Conservation (phyloP, 2,329 filamentous ascomycete genomes). For the Paecilomyces fulvus region DNA sequence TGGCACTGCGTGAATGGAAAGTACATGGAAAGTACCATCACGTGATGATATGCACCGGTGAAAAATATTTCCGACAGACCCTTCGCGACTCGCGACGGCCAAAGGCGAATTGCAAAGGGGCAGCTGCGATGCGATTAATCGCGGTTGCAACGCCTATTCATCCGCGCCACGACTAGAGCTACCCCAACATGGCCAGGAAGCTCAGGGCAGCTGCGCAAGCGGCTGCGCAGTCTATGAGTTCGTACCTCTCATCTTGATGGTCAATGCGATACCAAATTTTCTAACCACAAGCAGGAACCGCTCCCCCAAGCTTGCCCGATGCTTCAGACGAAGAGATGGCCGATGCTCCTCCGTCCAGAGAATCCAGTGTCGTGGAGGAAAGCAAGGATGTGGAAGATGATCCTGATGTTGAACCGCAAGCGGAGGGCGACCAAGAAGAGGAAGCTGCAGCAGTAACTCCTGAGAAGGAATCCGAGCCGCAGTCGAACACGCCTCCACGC, state of each 20-base stretch:
- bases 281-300: conserved; percentile 29
- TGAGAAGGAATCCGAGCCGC: conserved; percentile 35
- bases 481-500: conserved; percentile 45
- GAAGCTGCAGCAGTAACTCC: conserved; percentile 30
- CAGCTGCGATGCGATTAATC: neutral
- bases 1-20: neutral
- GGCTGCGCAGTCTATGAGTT: conserved; percentile 39
- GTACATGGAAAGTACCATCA: neutral
- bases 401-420: conserved; percentile 17
- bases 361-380: conserved; percentile 23
- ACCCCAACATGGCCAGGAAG: conserved; percentile 34
- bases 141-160: neutral
- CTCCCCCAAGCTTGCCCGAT: conserved; percentile 32
- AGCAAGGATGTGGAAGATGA: conserved; percentile 25
- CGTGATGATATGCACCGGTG: neutral
- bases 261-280: neutral
- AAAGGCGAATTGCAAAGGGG: neutral
- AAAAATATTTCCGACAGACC: conserved; percentile 4
- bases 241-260: conserved; percentile 9
- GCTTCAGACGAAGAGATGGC: conserved; percentile 39
- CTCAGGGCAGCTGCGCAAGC: conserved; percentile 39
- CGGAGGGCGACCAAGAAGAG: conserved; percentile 36
- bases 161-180: neutral
- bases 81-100: neutral
- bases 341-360: conserved; percentile 27